Evolutionary conservation across 1,284 basidiomycete species (phyloP).

Genomic region (Inonotus hispidus): DNA sequence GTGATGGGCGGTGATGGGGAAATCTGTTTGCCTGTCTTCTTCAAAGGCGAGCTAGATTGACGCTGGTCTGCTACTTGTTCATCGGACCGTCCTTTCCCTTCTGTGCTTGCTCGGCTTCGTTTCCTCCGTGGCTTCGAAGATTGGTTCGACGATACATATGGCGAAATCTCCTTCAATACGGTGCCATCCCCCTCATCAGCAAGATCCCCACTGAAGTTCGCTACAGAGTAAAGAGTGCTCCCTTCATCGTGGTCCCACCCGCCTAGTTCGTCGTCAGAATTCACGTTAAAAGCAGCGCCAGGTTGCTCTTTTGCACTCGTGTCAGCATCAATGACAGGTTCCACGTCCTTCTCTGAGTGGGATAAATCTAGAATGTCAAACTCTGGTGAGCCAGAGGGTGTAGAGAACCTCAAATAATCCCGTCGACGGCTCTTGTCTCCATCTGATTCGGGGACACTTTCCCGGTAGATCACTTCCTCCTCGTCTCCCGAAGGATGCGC

Average conservation of each 20-base stretch:
- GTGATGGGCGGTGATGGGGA: neutral
- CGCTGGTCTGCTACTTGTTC: neutral
- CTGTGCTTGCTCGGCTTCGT: neutral
- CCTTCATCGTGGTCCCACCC: conserved; percentile 37
- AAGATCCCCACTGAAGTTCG: neutral
- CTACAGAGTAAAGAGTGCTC: conserved; percentile 27
- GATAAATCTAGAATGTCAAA: conserved; percentile 10
- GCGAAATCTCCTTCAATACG: conserved; percentile 15
- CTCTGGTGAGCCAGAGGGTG: conserved; percentile 13
- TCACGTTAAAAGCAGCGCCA: conserved; percentile 6
- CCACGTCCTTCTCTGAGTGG: neutral
- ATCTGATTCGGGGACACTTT: conserved; percentile 9
- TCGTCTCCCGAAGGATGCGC: conserved; percentile 22
- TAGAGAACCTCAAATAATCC: conserved; percentile 2
- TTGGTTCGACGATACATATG: neutral
- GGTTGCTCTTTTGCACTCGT: conserved; percentile 17
- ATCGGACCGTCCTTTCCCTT: neutral
- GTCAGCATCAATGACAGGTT: conserved; percentile 23
- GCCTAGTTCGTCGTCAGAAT: conserved; percentile 41
- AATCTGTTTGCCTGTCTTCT: neutral
- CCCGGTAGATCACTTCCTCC: neutral
- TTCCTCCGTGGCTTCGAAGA: neutral
- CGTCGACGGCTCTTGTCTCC: neutral
- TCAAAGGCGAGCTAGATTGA: neutral
- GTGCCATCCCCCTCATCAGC: conserved; percentile 19